Evolutionary conservation across 441 rosid genomes (phyloP).

Genomic region (Gossypium schwendimanii): DNA sequence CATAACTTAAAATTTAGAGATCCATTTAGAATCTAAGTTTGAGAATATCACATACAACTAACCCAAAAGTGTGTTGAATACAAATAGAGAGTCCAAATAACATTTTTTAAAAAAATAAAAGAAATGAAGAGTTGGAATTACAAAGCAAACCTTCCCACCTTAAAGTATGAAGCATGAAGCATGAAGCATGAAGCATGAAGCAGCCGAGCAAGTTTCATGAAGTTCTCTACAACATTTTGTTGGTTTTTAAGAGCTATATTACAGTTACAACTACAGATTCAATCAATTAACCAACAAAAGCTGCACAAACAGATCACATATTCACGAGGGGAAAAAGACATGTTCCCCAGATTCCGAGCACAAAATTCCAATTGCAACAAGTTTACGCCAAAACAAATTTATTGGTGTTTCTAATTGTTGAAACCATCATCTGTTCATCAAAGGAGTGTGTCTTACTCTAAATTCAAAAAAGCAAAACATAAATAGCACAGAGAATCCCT

Average conservation of each 20-base stretch:
- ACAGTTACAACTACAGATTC: too few species aligned
- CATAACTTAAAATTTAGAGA: too few species aligned
- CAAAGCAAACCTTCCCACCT: neutral
- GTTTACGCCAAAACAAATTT: neutral
- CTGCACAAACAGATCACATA: neutral
- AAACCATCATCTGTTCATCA: neutral
- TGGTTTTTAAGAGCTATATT: neutral
- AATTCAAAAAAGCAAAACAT: neutral
- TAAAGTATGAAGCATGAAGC: neutral
- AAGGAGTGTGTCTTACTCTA: neutral
- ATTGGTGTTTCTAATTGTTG: neutral
- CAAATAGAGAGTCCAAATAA: too few species aligned
- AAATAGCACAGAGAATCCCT: neutral
- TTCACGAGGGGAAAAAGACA: neutral
- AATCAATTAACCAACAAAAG: too few species aligned
- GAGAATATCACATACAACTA: too few species aligned
- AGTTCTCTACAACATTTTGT: neutral
- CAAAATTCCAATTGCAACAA: neutral
- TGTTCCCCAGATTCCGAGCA: neutral
- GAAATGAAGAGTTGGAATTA: neutral
- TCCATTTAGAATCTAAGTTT: too few species aligned
- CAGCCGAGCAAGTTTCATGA: neutral
- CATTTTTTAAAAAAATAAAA: too few species aligned
- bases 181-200: neutral
- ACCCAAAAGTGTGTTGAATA: too few species aligned